Base-by-base conservation (phyloP, 495 filamentous ascomycete genomes). In the Pyrenula aspistea region DNA sequence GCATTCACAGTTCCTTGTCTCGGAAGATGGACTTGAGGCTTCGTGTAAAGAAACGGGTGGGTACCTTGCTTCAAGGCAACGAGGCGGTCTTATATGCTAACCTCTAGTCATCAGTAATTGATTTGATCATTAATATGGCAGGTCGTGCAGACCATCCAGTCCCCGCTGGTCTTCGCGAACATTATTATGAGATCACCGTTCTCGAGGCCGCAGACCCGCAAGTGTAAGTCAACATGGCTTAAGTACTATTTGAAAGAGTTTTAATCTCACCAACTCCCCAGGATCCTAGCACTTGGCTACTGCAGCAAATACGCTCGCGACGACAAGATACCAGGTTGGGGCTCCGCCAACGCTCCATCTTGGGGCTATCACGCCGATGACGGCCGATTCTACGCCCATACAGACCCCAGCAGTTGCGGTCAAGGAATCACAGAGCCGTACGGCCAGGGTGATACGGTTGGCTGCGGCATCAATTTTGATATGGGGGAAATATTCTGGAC, bases 301-400 rank as follows among this genome's bases (percentile, higher is more conserved):
- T 42, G 4, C 23, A 57, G 12, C 3, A 11, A 22, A 49, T 36
- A 12, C 12, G 57, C 53, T 4, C 24, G 19, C 20, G 47, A 54
- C 4, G 25, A 54, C 48, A 19, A 48, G 42, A 11, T 48, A 11
- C 42, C 42, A 11, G 42, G 42, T 11, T 48, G 42, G 42, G 11
- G 24, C 2, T 52, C 57, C 25, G 53, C 57, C 12, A 59, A 59
- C 22, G 47, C 57, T 11, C 56, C 56, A n/a, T 31, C 58, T 15
- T 53, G 58, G 55, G 58, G 36, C 4, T 58, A 58, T 58, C 55
- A 57, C 36, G 58, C 20, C 54, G 58, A 60, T 25, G 57, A 57
- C 54, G 57, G 57, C 20, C 22, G 21, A 15, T 59, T 57, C 25
- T 25, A 12, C 20, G 56, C 56, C 23, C 55, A 60, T 36, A n/a